Percentiles rank a stretch among this genome's conserved stretches.
These are phyloP conservation scores for Phytopythium vexans DNA, from an alignment of 352 stramenopile genomes.

Conservation along the genomic window DNA sequence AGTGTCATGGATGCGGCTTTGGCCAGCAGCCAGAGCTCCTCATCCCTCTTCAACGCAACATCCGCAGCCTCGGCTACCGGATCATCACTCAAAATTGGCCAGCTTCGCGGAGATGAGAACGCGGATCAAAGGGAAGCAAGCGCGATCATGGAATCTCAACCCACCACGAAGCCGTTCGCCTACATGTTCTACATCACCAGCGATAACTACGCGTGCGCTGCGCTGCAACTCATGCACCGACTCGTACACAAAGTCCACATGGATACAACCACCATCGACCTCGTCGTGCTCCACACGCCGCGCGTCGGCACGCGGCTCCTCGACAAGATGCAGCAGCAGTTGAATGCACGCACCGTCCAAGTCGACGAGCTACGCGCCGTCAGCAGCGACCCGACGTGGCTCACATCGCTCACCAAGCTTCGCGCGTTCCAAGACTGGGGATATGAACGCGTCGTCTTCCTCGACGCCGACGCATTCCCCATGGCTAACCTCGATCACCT, in stretches of 20 bases:
- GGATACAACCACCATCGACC: constrained; percentile 14
- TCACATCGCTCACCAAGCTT: constrained; percentile 24
- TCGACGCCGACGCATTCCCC: constrained; percentile 27
- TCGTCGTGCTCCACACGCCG: constrained; percentile 19
- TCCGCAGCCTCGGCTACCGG: too few species aligned
- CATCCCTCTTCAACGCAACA: too few species aligned
- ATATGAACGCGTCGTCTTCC: too few species aligned
- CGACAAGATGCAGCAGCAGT: constrained; percentile 3
- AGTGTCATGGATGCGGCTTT: too few species aligned
- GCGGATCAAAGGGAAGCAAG: too few species aligned
- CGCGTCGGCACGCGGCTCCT: constrained; percentile 2
- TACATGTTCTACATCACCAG: constrained; percentile 30
- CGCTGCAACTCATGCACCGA: constrained; percentile 13
- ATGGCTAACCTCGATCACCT: constrained; percentile 29
- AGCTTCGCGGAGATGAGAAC: too few species aligned
- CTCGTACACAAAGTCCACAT: constrained; percentile 12
- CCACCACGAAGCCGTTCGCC: constrained; percentile 9
- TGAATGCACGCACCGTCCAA: constrained; percentile 6
- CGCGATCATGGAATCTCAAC: too few species aligned
- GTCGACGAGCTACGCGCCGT: constrained; percentile 12
- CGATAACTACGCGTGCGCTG: constrained; percentile 16
- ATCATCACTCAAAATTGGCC: too few species aligned
- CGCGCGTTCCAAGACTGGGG: constrained; percentile 27
- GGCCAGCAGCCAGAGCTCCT: too few species aligned
- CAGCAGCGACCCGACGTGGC: constrained; percentile 8